Base-by-base conservation (phyloP, 2,329 filamentous ascomycete species). In the Pyrenophora tritici-repentis region DNA sequence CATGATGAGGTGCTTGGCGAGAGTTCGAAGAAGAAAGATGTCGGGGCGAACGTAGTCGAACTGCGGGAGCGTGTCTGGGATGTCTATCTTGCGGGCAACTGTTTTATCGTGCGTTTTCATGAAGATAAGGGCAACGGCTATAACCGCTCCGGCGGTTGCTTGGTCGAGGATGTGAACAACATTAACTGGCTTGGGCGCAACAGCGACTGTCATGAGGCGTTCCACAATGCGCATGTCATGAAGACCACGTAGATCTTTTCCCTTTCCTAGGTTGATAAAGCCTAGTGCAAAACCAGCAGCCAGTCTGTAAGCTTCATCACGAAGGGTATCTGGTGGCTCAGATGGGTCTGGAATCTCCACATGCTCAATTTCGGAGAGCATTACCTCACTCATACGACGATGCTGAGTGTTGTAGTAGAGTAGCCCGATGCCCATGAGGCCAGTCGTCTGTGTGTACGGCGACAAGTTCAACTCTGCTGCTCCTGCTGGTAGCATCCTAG, bases 21-120 rank as follows among this genome's bases (percentile, higher is more conserved):
- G 80, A 0, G 93, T 97, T 14, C 94, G 86, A 9, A 99, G 80
- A 6, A 99, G 83, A 58, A 99, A 88, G 35, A 97, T 86, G 68
- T 99, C 94, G 0, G 94, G 94, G 2, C 94, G 86, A 14, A 97
- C 88, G 68, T 97, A 97, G 70, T 97, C 94, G 70, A 96, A 97
- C 61, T 97, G 92, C 29, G 94, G 81, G 20, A 89, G 78, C 0
- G 94, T 95, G 59, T 96, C 89, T 0, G 95, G 95, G 0, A 97
- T 86, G 70, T 97, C 91, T 44, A 99, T 87, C 77, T 97, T 97
- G 48, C 87, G 85, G 3, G 94, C 94, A 16, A 99, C 83, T 13
- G 89, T 86, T 52, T 85, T 82, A 68, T 99, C 90, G 58, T 95
- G 90, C 0, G 93, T 94, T 74, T 97, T 97, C 90, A 99, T 94